A percentile compares a stretch with the other conserved stretches of the same genome.
Evolutionary conservation across 495 filamentous ascomycete species (phyloP).

Genomic region (Aspergillus leporis): DNA sequence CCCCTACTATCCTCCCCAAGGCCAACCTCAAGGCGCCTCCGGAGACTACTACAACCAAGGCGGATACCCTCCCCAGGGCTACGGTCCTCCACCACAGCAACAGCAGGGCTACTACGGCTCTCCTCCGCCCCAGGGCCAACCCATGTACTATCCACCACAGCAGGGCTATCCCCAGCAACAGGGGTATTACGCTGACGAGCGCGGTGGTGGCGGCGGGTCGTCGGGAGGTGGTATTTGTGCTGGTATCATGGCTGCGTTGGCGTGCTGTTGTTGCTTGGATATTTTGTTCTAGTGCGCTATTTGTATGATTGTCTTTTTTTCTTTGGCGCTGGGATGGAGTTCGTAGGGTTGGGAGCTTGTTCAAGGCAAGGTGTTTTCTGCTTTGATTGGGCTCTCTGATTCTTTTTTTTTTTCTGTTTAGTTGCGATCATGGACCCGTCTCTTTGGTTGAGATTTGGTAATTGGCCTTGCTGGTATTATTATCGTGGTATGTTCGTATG

Average conservation of each 20-base stretch:
- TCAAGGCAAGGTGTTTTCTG: too few species aligned
- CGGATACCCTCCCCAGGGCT: constrained; percentile 20
- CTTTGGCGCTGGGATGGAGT: constrained; percentile 6
- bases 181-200: constrained; percentile 42
- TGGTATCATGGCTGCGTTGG: constrained; percentile 48
- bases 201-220: constrained; percentile 28
- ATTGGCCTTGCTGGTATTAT: too few species aligned
- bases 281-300: constrained; percentile 44
- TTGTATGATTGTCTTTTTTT: constrained; percentile 7
- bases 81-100: constrained; percentile 30
- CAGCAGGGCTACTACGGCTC: constrained; percentile 35
- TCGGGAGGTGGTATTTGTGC: constrained; percentile 46
- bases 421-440: too few species aligned
- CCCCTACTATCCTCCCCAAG: constrained; percentile 27
- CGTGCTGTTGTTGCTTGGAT: constrained; percentile 58
- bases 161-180: constrained; percentile 43
- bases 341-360: too few species aligned
- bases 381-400: constrained; percentile 1
- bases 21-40: constrained; percentile 29
- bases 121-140: constrained; percentile 33
- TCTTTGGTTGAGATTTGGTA: too few species aligned
- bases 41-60: constrained; percentile 34
- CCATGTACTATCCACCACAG: constrained; percentile 47
- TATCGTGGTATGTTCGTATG: too few species aligned
- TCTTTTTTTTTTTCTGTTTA: background rate